Evolutionary conservation across 108 stramenopile species (phyloP).

Genomic region (Skeletonema menzelii): DNA sequence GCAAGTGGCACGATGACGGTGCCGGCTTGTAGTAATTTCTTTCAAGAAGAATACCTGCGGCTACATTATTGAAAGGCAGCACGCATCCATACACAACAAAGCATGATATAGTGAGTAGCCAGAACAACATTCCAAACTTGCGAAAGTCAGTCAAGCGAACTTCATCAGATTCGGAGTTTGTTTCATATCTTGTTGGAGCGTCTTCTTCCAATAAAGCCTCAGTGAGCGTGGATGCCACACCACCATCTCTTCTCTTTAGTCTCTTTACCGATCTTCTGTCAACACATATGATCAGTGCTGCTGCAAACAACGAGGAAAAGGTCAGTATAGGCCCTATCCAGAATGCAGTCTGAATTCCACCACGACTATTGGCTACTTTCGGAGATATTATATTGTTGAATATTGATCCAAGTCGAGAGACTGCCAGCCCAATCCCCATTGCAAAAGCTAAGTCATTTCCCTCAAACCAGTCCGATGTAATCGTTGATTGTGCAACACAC

Average conservation of each 20-base stretch:
- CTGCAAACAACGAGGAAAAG: constrained; percentile 10
- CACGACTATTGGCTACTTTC: constrained; percentile 41
- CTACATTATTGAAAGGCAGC: constrained; percentile 73
- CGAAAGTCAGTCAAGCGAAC: constrained; percentile 29
- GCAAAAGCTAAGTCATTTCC: constrained; percentile 65
- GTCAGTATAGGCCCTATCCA: constrained; percentile 51
- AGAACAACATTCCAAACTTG: constrained; percentile 48
- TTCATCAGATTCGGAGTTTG: not conserved
- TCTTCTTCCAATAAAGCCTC: constrained; percentile 12
- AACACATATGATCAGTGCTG: constrained; percentile 16
- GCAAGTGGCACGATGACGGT: constrained; percentile 31
- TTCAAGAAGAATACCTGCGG: constrained; percentile 59
- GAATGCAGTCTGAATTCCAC: constrained; percentile 33
- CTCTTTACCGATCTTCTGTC: constrained; percentile 13
- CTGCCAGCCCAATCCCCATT: constrained; percentile 57
- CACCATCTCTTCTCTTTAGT: constrained; percentile 1
- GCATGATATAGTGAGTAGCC: constrained; percentile 61
- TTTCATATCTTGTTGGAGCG: not conserved
- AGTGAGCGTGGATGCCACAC: constrained; percentile 13
- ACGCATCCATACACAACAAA: constrained; percentile 69
- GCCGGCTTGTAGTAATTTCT: constrained; percentile 46
- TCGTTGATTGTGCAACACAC: constrained; percentile 57
- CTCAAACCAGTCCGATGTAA: constrained; percentile 66
- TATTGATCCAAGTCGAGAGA: constrained; percentile 58
- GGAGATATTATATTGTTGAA: constrained; percentile 58